Evolutionary conservation across 2,329 filamentous ascomycete genomes (phyloP).

Genomic region (Acephala macrosclerotiorum): DNA sequence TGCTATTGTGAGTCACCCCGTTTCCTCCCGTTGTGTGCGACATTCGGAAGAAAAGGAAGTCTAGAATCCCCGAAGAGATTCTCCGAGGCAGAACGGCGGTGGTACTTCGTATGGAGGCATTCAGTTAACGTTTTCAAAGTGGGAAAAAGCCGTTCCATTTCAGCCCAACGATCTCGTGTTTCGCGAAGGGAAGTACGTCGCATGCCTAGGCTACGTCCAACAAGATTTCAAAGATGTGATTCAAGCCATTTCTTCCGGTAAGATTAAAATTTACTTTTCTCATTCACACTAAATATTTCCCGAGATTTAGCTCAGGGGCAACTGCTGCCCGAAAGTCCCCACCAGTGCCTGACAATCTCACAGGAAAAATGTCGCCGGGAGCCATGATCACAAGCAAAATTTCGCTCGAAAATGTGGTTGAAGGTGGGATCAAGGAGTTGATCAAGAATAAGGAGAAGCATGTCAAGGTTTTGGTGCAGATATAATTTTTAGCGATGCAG

Average conservation of each 20-base stretch:
- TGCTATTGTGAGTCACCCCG: constrained; percentile 51
- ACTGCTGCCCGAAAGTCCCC: background rate
- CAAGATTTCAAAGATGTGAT: constrained; percentile 65
- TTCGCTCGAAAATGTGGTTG: constrained; percentile 60
- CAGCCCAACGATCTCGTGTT: constrained; percentile 61
- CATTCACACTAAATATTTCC: background rate
- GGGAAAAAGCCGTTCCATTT: constrained; percentile 62
- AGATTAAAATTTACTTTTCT: constrained; percentile 6
- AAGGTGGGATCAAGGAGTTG: constrained; percentile 63
- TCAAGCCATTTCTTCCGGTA: constrained; percentile 51
- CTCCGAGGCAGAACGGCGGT: background rate
- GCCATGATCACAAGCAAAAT: constrained; percentile 69
- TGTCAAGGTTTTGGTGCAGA: constrained; percentile 67
- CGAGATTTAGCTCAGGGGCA: background rate
- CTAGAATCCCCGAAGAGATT: background rate
- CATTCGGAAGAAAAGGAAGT: background rate
- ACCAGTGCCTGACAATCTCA: background rate
- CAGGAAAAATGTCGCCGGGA: constrained; percentile 57
- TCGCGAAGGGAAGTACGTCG: constrained; percentile 59
- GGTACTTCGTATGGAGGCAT: background rate
- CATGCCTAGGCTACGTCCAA: constrained; percentile 38
- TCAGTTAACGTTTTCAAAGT: constrained; percentile 40
- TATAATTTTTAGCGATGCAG: constrained; percentile 13
- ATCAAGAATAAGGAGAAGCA: constrained; percentile 67
- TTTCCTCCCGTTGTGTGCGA: background rate